Base-by-base conservation (phyloP, 768 basidiomycete species). In the Amanita molliuscula region DNA sequence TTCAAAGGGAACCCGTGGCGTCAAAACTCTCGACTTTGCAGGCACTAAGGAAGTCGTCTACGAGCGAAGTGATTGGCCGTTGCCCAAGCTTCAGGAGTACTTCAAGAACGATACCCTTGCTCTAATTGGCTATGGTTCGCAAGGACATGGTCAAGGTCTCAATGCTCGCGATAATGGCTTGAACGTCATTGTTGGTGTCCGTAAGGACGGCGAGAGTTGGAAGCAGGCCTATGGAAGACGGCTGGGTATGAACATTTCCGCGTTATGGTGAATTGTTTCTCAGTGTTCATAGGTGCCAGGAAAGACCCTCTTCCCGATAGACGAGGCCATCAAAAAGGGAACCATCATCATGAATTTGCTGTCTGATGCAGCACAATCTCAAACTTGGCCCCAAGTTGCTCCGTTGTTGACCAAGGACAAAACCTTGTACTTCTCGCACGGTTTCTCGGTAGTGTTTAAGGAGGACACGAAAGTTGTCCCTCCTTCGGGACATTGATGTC, bases 291-390 rank as follows among this genome's bases (percentile, higher is more conserved):
- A 88, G 87, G 84, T 97, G 20, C 94, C 95, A 36, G 95, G 94
- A 56, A 84, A 97, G 78, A 97, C 88, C 52, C 83, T 99, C 59
- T 99, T 99, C 78, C 78, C 94, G 59, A 98, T 99, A 59, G 90
- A 98, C 60, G 94, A 98, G 68, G 96, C 96, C 54, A 97, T 98
- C 67, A 76, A 84, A 58, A 80, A 77, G 56, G 96, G 96, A 38
- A 96, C 95, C 18, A 94, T 98, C 77, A 88, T 99, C 81, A 99
- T 99, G 96, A 98, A 99, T 79, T 77, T 99, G 48, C 82, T 99
- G 58, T 98, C 95, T 40, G 96, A 99, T 61, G 96, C 96, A 44
- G 96, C 95, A n/a, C 96, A 99, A 73, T 93, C 90, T 11, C 80
- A 87, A 67, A 97, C 94, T 26, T 99, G 96, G 96, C 74, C 85